Evolutionary conservation across 305 asterid genomes (phyloP), one percentile per base, ranked within the genome.

Genomic region (Striga hermonthica): DNA sequence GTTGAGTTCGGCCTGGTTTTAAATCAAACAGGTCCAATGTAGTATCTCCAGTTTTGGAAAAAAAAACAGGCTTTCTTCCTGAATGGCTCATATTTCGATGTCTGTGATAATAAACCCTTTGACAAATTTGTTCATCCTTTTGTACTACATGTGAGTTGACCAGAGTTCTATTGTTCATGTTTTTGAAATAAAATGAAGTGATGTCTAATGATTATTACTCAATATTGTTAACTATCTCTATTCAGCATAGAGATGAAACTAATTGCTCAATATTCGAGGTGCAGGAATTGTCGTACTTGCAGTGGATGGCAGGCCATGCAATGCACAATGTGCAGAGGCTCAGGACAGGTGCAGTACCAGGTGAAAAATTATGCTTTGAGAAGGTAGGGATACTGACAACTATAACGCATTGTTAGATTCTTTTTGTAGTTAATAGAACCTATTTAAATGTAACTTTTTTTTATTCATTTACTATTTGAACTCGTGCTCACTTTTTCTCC

Each of bases 241-340:
- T 64, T 52, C 15, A 9, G n/a, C 8, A 52, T 3, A 54, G 9
- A 45, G 68, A 45, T 75, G 40, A 56, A 49, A 48, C 60, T 71
- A 62, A 67, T 64, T 52, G 31, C 16, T 65, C 35, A 28, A 61
- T 69, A 50, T 15, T 76, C 68, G 67, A 74, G 64, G 49, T 77
- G 81, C 80, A 93, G 99, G 80, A 83, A 93, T 71, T 90, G 99
- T 61, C 72, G 76, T 75, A 81, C 95, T 54, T 93, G 99, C 83
- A 77, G 72, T 62, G 99, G 96, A 49, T 90, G 96, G 99, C 86
- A 83, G 76, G 57, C 57, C 4, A 80, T 93, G 80, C 96, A 85
- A 70, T 93, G 97, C 71, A 88, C 95, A 11, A 81, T 86, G 92
- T 93, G 99, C 83, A 85, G 81, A 80, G 99, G 97, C 65, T 88